Evolutionary conservation across 2,329 filamentous ascomycete species (phyloP).

Genomic region (Ophiosphaerella narmari): DNA sequence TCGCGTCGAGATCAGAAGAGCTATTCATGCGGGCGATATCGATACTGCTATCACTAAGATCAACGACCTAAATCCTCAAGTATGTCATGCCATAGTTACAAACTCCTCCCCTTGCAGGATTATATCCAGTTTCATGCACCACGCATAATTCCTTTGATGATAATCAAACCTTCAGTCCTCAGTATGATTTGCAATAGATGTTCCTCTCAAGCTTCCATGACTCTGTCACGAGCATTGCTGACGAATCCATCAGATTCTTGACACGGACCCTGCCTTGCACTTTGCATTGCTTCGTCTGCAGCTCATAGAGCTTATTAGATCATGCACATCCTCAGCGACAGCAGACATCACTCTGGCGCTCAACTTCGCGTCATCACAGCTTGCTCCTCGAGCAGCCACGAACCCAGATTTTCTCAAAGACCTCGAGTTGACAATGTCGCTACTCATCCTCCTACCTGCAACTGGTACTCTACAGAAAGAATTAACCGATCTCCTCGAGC

Average conservation of each 20-base stretch:
- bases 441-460: slow-evolving; percentile 79
- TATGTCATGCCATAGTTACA: slow-evolving; percentile 55
- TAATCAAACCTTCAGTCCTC: slow-evolving; percentile 79
- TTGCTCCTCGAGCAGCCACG: slow-evolving; percentile 83
- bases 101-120: slow-evolving; percentile 70
- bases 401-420: slow-evolving; percentile 82
- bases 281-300: slow-evolving; percentile 90
- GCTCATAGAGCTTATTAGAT: slow-evolving; percentile 88
- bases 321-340: slow-evolving; percentile 67
- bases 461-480: slow-evolving; percentile 73
- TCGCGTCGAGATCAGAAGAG: slow-evolving; percentile 80
- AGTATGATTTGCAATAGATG: slow-evolving; percentile 66
- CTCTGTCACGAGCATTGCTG: slow-evolving; percentile 22
- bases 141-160: slow-evolving; percentile 98
- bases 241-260: slow-evolving; percentile 70
- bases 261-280: slow-evolving; percentile 79
- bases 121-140: slow-evolving; percentile 99
- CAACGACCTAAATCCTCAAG: slow-evolving; percentile 89
- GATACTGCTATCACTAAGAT: slow-evolving; percentile 82
- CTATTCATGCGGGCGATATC: slow-evolving; percentile 84
- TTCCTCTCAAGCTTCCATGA: slow-evolving; percentile 7
- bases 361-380: slow-evolving; percentile 82
- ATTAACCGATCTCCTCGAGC: slow-evolving; percentile 76
- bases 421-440: slow-evolving; percentile 88
- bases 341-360: slow-evolving; percentile 80